Conservation (phyloP, 139 green algal species). For the Chlamydomonas eustigma region DNA sequence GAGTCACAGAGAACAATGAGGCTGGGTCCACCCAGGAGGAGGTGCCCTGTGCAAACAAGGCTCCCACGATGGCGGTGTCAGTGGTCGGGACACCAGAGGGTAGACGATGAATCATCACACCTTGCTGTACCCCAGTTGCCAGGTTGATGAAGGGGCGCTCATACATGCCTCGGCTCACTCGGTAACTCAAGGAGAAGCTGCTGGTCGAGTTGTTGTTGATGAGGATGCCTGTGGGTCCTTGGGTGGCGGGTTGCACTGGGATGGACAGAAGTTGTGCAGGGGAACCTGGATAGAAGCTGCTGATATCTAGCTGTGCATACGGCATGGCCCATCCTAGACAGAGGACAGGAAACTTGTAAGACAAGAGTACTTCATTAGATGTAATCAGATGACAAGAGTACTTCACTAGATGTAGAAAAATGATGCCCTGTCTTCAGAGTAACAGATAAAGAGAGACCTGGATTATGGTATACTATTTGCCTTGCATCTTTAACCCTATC, state of each 20-base stretch:
- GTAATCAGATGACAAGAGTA: no score
- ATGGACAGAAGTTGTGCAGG: not conserved
- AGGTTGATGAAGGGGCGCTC: not conserved
- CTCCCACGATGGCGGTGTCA: slow-evolving; percentile 4
- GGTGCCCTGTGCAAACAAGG: not conserved
- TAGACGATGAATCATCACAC: not conserved
- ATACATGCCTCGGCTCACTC: not conserved
- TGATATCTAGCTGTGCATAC: not conserved
- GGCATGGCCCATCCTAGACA: slow-evolving; percentile 5
- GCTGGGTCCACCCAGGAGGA: not conserved
- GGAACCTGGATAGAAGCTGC: not conserved
- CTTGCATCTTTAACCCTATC: no score
- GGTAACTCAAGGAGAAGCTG: slow-evolving; percentile 8
- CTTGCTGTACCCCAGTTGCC: not conserved
- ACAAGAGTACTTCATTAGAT: no score
- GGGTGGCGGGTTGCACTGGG: not conserved
- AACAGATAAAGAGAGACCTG: no score
- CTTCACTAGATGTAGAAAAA: no score
- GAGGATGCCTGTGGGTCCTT: not conserved
- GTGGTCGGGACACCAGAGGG: slow-evolving; percentile 4
- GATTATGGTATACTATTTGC: no score
- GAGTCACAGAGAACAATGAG: slow-evolving; percentile 3
- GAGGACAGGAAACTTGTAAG: not conserved
- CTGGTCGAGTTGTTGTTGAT: not conserved
- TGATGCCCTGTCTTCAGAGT: no score